Conservation (phyloP, 176 grass and related monocot genomes). For the Oropetium thomaeum region DNA sequence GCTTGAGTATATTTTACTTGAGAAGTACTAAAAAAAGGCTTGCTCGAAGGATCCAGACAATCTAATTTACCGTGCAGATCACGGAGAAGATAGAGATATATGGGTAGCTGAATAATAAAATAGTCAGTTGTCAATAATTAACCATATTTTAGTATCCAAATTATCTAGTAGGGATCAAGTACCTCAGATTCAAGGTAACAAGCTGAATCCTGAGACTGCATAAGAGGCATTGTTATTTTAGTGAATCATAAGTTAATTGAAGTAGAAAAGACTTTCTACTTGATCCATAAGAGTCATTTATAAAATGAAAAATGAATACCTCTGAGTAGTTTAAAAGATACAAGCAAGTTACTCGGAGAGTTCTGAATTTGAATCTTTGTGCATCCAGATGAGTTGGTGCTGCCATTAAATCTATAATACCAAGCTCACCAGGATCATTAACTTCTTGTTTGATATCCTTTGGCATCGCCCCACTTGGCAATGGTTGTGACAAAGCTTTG, state of each 20-base stretch:
- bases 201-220: conserved; percentile 52
- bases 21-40: conserved; percentile 40
- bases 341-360: conserved; percentile 58
- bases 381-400: conserved; percentile 61
- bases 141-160: conserved; percentile 30
- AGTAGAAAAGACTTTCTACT: not conserved
- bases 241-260: conserved; percentile 16
- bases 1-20: conserved; percentile 30
- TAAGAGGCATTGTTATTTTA: conserved; percentile 2
- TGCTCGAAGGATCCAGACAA: conserved; percentile 45
- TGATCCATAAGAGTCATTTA: not conserved
- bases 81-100: conserved; percentile 77
- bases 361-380: conserved; percentile 87
- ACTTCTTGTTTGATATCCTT: conserved; percentile 42
- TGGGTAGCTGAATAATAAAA: conserved; percentile 59
- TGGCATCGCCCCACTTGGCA: conserved; percentile 33
- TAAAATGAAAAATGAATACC: conserved; percentile 38
- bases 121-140: conserved; percentile 28
- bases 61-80: conserved; percentile 75
- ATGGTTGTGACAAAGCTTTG: conserved; percentile 50
- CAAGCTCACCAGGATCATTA: conserved; percentile 50
- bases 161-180: conserved; percentile 41
- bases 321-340: conserved; percentile 76
- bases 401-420: conserved; percentile 63
- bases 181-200: conserved; percentile 79